A percentile compares a stretch with the other conserved stretches of the same genome.
Conservation (phyloP, 2,329 filamentous ascomycete species). For the Salinomyces thailandicus region DNA sequence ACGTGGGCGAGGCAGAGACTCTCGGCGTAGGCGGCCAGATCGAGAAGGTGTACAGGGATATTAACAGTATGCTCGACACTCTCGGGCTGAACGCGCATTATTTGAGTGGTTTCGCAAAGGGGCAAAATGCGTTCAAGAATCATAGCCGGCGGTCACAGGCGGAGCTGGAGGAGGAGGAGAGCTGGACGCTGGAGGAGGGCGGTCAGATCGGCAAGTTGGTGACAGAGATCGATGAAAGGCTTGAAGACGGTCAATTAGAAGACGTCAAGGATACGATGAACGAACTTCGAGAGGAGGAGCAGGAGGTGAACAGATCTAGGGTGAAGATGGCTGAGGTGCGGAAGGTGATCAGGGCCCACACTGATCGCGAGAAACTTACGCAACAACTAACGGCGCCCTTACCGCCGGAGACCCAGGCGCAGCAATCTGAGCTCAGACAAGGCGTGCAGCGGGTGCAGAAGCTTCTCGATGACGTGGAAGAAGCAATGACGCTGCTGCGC, state of each 20-base stretch:
- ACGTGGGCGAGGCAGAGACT: constrained; percentile 28
- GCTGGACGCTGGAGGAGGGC: constrained; percentile 69
- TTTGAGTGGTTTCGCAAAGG: constrained; percentile 50
- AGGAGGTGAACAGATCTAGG: constrained; percentile 61
- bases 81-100: constrained; percentile 75
- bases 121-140: constrained; percentile 49
- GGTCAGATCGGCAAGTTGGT: constrained; percentile 48
- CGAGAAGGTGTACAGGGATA: constrained; percentile 57
- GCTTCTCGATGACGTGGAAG: constrained; percentile 66
- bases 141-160: constrained; percentile 39
- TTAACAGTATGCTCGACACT: constrained; percentile 90
- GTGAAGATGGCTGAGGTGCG: constrained; percentile 69
- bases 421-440: constrained; percentile 73
- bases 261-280: constrained; percentile 59
- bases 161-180: constrained; percentile 47
- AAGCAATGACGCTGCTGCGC: constrained; percentile 66
- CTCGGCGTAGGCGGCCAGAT: constrained; percentile 38
- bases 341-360: constrained; percentile 59
- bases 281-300: constrained; percentile 52
- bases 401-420: constrained; percentile 70
- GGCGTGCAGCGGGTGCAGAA: constrained; percentile 65
- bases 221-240: constrained; percentile 48
- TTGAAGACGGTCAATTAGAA: constrained; percentile 59
- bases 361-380: constrained; percentile 58
- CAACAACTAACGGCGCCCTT: constrained; percentile 60